These are phyloP conservation scores for Pseudonitzschia multiseries DNA, from an alignment of 108 stramenopile species.

Conservation along the genomic window DNA sequence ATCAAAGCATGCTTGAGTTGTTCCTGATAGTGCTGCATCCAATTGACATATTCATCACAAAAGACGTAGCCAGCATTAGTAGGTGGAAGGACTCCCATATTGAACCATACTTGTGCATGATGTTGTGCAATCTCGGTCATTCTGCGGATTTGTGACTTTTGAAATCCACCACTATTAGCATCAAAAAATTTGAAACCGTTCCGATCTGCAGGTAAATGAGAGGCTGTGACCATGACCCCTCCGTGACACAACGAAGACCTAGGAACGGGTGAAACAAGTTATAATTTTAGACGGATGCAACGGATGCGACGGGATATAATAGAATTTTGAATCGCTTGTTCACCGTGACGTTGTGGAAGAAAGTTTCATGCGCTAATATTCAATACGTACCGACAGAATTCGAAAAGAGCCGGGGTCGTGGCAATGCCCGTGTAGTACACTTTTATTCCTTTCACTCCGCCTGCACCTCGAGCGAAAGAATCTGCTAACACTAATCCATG, in stretches of 20 bases:
- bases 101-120: constrained; percentile 51
- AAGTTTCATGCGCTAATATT: neutral
- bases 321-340: neutral
- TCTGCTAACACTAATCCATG: constrained; percentile 69
- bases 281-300: neutral
- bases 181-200: constrained; percentile 86
- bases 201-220: constrained; percentile 74
- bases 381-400: constrained; percentile 55
- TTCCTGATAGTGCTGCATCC: constrained; percentile 61
- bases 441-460: constrained; percentile 36
- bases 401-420: constrained; percentile 70
- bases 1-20: constrained; percentile 49
- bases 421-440: constrained; percentile 74
- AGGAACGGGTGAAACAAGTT: neutral
- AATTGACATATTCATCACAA: constrained; percentile 70
- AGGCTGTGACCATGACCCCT: constrained; percentile 81
- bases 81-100: constrained; percentile 66
- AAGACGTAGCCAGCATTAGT: constrained; percentile 59
- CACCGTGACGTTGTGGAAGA: no score
- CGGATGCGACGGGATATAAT: neutral
- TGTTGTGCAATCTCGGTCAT: constrained; percentile 42
- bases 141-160: constrained; percentile 25
- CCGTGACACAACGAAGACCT: constrained; percentile 61
- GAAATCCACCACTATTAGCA: constrained; percentile 27
- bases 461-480: constrained; percentile 70